Evolutionary conservation across 306 rosid genomes (phyloP).

Genomic region (Quillaja saponaria): DNA sequence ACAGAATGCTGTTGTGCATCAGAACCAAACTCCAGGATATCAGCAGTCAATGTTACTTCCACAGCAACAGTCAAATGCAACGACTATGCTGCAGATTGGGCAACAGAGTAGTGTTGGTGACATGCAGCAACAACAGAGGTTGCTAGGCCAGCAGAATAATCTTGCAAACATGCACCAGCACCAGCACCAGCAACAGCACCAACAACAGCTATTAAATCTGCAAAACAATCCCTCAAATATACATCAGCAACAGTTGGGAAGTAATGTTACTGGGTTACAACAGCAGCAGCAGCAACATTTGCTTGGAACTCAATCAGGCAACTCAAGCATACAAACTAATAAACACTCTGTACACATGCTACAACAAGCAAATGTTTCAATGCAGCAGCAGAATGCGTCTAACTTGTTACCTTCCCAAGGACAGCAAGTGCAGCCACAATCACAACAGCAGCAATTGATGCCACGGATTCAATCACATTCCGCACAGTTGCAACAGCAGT

Average conservation of each 20-base stretch:
- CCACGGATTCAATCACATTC: conserved; percentile 78
- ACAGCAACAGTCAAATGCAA: conserved; percentile 67
- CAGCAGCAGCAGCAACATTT: conserved; percentile 62
- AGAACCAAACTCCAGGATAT: conserved; percentile 60
- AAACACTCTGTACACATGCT: conserved; percentile 69
- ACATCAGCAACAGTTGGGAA: conserved; percentile 84
- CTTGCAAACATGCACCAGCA: conserved; percentile 65
- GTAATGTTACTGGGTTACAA: conserved; percentile 64
- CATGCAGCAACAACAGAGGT: conserved; percentile 74
- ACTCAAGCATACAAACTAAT: conserved; percentile 69
- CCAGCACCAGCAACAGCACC: conserved; percentile 60
- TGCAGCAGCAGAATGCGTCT: conserved; percentile 59
- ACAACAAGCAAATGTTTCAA: conserved; percentile 61
- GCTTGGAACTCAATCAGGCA: conserved; percentile 66
- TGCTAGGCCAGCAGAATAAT: conserved; percentile 73
- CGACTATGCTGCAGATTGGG: conserved; percentile 72
- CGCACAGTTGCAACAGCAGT: conserved; percentile 72
- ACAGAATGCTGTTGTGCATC: conserved; percentile 60
- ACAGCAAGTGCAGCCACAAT: conserved; percentile 68
- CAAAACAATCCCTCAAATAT: conserved; percentile 66
- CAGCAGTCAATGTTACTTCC: conserved; percentile 59
- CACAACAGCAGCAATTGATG: conserved; percentile 69
- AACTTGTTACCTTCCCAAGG: conserved; percentile 62
- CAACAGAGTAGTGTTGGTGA: conserved; percentile 71
- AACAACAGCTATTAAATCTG: conserved; percentile 63